These are phyloP conservation scores for Elsinoe australis DNA, from an alignment of 2,329 filamentous ascomycete species.

Conservation along the genomic window DNA sequence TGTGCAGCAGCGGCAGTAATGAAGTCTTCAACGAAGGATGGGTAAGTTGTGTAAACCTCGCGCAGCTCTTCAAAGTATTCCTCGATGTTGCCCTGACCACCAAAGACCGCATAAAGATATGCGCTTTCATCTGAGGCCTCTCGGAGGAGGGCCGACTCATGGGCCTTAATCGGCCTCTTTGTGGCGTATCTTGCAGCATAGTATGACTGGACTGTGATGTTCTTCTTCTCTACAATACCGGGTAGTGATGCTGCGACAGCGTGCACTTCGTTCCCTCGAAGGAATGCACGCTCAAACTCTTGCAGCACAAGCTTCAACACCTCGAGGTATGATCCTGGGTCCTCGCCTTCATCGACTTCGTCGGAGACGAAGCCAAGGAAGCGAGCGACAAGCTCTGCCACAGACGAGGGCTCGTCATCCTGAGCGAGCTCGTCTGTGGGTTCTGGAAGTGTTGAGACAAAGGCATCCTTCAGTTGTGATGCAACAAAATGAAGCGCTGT, in stretches of 20 bases:
- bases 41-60: slow-evolving; percentile 84
- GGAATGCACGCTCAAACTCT: slow-evolving; percentile 92
- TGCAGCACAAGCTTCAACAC: slow-evolving; percentile 87
- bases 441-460: slow-evolving; percentile 73
- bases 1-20: slow-evolving; percentile 74
- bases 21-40: slow-evolving; percentile 80
- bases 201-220: slow-evolving; percentile 82
- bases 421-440: slow-evolving; percentile 95
- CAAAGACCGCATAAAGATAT: slow-evolving; percentile 87
- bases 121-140: slow-evolving; percentile 78
- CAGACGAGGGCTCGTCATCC: slow-evolving; percentile 97
- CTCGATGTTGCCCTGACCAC: slow-evolving; percentile 96
- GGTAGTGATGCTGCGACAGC: slow-evolving; percentile 77
- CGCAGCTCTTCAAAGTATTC: slow-evolving; percentile 98
- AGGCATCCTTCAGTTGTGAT: slow-evolving; percentile 85
- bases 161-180: slow-evolving; percentile 78
- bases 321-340: slow-evolving; percentile 84
- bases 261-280: slow-evolving; percentile 93
- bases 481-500: slow-evolving; percentile 95
- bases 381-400: slow-evolving; percentile 82
- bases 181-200: slow-evolving; percentile 78
- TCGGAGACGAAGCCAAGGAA: slow-evolving; percentile 85
- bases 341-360: slow-evolving; percentile 88
- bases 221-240: slow-evolving; percentile 88
- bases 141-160: slow-evolving; percentile 86